Evolutionary conservation across 2,329 filamentous ascomycete species (phyloP).

Genomic region (Dothistroma septosporum): DNA sequence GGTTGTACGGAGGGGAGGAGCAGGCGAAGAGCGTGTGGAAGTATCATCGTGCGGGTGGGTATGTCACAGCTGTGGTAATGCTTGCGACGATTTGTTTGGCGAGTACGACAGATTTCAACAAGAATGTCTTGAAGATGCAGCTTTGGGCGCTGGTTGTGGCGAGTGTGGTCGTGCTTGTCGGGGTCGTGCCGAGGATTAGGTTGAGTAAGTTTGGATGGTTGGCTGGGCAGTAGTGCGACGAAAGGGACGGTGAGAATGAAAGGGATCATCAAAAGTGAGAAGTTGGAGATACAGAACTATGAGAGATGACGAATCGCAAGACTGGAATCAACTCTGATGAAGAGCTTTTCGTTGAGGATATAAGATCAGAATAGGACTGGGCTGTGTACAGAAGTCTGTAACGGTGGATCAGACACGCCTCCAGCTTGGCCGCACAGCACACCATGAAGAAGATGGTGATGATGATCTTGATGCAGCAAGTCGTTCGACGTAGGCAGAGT

Average conservation of each 20-base stretch:
- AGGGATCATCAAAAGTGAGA: background rate
- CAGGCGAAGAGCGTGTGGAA: conserved; percentile 83
- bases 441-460: too few relatives aligned
- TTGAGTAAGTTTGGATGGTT: conserved; percentile 70
- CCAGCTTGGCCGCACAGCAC: too few relatives aligned
- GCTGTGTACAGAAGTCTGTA: too few relatives aligned
- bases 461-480: too few relatives aligned
- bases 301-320: background rate
- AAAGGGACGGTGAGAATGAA: background rate
- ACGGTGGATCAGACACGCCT: too few relatives aligned
- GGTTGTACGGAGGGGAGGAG: conserved; percentile 71
- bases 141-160: conserved; percentile 71
- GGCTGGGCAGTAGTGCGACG: conserved; percentile 26
- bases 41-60: conserved; percentile 77
- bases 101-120: conserved; percentile 70
- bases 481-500: too few relatives aligned
- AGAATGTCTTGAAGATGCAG: conserved; percentile 64
- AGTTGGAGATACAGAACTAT: too few relatives aligned
- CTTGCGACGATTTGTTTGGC: conserved; percentile 71
- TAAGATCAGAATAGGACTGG: too few relatives aligned
- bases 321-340: background rate
- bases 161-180: conserved; percentile 61
- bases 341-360: too few relatives aligned
- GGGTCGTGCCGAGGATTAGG: conserved; percentile 74
- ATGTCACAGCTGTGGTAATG: conserved; percentile 65